These are phyloP conservation scores for Sporopachydermia lactativora DNA, from an alignment of 805 yeast genomes.

Conservation along the genomic window DNA sequence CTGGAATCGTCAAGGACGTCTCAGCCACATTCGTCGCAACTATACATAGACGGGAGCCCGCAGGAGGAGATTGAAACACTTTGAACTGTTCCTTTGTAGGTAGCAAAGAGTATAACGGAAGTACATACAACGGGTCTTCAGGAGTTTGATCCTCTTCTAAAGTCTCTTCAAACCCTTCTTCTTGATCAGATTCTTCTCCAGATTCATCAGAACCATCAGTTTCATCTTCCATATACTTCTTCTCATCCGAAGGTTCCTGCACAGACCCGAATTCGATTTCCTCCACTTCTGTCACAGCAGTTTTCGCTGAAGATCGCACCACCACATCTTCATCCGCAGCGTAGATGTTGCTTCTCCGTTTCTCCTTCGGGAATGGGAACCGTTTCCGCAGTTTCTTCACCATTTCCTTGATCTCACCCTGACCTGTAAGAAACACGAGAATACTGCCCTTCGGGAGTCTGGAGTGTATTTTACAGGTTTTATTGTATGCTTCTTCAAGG, in stretches of 20 bases:
- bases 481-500: conserved; percentile 72
- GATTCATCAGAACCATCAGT: conserved; percentile 21
- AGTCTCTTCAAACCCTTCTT: conserved; percentile 60
- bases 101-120: conserved; percentile 82
- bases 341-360: conserved; percentile 10
- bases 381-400: conserved; percentile 56
- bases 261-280: conserved; percentile 45
- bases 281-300: conserved; percentile 71
- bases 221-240: conserved; percentile 18
- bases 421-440: conserved; percentile 85
- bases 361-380: conserved; percentile 38
- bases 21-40: conserved; percentile 98
- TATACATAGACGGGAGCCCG: conserved; percentile 75
- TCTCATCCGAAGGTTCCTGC: conserved; percentile 5
- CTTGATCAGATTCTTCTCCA: conserved; percentile 32
- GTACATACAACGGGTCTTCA: conserved; percentile 68
- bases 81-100: conserved; percentile 95
- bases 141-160: conserved; percentile 58
- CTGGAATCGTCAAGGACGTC: conserved; percentile 93
- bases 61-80: conserved; percentile 77
- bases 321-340: conserved; percentile 24
- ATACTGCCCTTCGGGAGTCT: conserved; percentile 90
- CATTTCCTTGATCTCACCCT: conserved; percentile 70
- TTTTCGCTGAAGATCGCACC: conserved; percentile 39
- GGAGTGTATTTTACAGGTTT: conserved; percentile 76